A percentile compares a stretch with the other conserved stretches of the same genome.
Evolutionary conservation across 164 flowering plant genomes (phyloP).

Genomic region (Malania oleifera): DNA sequence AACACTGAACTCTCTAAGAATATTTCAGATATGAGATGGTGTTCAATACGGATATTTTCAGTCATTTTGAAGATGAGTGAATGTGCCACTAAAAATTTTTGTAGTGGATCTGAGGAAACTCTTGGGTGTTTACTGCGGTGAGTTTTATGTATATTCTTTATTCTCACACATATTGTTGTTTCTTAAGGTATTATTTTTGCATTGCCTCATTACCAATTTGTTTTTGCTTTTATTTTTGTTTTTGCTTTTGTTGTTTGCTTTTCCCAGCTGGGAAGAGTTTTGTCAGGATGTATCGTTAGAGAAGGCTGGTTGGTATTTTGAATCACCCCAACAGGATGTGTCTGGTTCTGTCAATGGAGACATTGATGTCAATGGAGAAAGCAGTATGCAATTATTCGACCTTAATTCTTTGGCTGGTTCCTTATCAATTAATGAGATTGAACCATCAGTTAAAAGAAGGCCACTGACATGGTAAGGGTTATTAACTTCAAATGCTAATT

Average conservation of each 20-base stretch:
- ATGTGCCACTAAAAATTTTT: constrained; percentile 29
- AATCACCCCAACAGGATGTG: constrained; percentile 14
- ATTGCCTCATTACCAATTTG: background rate
- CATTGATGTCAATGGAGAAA: constrained; percentile 14
- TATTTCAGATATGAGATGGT: constrained; percentile 68
- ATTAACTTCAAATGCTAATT: background rate
- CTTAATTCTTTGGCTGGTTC: constrained; percentile 14
- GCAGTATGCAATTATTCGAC: constrained; percentile 22
- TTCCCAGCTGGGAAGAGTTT: constrained; percentile 81
- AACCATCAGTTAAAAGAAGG: constrained; percentile 24
- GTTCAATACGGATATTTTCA: constrained; percentile 52
- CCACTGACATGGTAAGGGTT: constrained; percentile 30
- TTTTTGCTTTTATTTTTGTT: constrained; percentile 7
- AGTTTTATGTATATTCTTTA: constrained; percentile 17
- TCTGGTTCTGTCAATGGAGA: constrained; percentile 7
- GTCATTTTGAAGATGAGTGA: constrained; percentile 46
- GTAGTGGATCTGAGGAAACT: constrained; percentile 36
- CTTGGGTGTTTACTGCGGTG: constrained; percentile 61
- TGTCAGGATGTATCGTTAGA: constrained; percentile 75
- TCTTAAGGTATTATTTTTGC: background rate
- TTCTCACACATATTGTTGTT: background rate
- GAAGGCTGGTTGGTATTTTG: constrained; percentile 71
- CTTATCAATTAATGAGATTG: constrained; percentile 17
- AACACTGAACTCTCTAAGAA: constrained; percentile 11
- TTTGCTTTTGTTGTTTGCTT: constrained; percentile 7